Conservation (phyloP, 768 basidiomycete species). For the Asterophora lycoperdoides region DNA sequence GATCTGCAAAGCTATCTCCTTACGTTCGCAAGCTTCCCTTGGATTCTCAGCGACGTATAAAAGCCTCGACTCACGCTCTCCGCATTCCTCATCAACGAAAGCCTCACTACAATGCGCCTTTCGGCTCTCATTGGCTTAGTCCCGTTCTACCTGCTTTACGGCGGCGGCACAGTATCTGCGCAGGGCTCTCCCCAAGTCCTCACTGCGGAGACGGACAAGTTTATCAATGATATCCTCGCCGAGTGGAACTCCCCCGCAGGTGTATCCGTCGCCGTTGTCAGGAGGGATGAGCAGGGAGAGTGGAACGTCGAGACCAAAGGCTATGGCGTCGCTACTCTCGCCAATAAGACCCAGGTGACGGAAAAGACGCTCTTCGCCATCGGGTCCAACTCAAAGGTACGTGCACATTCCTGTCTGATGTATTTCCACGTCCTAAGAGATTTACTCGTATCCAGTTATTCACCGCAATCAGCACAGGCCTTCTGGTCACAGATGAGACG, state of each 20-base stretch:
- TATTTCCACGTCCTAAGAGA: too few species aligned
- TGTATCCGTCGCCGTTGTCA: slow-evolving; percentile 26
- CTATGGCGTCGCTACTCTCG: background rate
- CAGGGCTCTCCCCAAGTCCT: slow-evolving; percentile 11
- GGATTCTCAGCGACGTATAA: too few species aligned
- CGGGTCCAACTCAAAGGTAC: slow-evolving; percentile 9
- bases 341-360: slow-evolving; percentile 1
- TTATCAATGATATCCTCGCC: slow-evolving; percentile 18
- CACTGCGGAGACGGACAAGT: slow-evolving; percentile 17
- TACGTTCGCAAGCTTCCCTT: too few species aligned
- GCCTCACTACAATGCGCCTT: too few species aligned
- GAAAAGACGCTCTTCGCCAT: slow-evolving; percentile 8
- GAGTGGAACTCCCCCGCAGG: slow-evolving; percentile 27
- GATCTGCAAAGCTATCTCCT: too few species aligned
- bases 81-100: too few species aligned
- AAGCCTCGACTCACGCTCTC: too few species aligned
- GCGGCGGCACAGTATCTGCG: background rate
- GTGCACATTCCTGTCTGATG: background rate
- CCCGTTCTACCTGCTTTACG: slow-evolving; percentile 2
- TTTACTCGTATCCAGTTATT: slow-evolving; percentile 19
- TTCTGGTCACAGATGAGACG: slow-evolving; percentile 25
- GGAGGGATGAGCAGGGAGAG: slow-evolving; percentile 15
- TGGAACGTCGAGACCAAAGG: slow-evolving; percentile 18
- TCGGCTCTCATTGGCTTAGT: background rate
- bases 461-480: slow-evolving; percentile 20